Evolutionary conservation across 2,329 filamentous ascomycete species (phyloP).

Genomic region (Curvularia eragrostidis): DNA sequence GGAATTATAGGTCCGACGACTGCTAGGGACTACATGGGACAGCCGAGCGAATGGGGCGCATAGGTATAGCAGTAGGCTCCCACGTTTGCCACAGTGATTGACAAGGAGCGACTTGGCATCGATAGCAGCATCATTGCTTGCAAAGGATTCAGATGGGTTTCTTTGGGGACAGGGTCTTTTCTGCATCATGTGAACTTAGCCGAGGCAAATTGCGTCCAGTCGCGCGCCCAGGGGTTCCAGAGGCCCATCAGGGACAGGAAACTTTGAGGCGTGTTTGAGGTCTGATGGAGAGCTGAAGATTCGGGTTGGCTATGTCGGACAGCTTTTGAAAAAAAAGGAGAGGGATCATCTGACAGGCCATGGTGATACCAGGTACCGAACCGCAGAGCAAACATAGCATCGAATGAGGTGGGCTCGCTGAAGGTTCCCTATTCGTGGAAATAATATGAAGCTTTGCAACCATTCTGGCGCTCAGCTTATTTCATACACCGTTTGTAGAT

Average conservation of each 20-base stretch:
- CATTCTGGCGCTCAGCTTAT: background rate
- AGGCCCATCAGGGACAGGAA: background rate
- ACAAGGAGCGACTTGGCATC: constrained; percentile 3
- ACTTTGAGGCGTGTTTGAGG: background rate
- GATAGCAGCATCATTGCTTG: background rate
- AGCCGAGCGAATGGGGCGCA: background rate
- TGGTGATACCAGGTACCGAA: background rate
- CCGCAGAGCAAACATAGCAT: background rate
- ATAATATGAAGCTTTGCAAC: background rate
- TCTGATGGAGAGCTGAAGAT: background rate
- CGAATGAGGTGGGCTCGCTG: background rate
- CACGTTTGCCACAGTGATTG: background rate
- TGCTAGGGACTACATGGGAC: background rate
- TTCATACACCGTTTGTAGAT: background rate
- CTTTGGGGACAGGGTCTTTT: background rate
- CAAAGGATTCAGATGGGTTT: background rate
- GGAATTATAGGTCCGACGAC: constrained; percentile 3
- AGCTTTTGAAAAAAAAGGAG: background rate
- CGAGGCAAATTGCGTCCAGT: background rate
- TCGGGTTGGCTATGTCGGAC: background rate
- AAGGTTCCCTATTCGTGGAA: background rate
- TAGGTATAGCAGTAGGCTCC: background rate
- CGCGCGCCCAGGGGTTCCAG: background rate
- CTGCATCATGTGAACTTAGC: background rate
- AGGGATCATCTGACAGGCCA: background rate